A percentile compares a stretch with the other conserved stretches of the same genome.
These are phyloP conservation scores for Rhodosporidiobolus odoratus DNA, from an alignment of 768 basidiomycete genomes.

Conservation along the genomic window DNA sequence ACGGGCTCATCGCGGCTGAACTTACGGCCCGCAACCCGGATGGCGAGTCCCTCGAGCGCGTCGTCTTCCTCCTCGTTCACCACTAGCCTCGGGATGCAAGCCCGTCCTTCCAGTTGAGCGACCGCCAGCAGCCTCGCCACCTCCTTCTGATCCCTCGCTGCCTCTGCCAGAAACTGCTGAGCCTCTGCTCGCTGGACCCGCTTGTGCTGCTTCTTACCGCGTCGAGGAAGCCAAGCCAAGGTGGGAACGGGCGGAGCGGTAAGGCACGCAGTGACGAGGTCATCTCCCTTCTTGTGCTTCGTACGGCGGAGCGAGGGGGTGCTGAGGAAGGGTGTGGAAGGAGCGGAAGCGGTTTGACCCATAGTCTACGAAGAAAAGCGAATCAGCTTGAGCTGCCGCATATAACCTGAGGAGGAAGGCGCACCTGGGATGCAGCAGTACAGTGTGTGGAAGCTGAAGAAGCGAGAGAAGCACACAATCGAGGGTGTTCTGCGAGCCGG, in stretches of 20 bases:
- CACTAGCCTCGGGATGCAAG: not conserved
- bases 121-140: not conserved
- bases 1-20: slow-evolving; percentile 16
- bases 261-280: not conserved
- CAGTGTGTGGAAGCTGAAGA: too few species aligned
- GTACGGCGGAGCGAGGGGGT: not conserved
- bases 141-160: slow-evolving; percentile 3
- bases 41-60: slow-evolving; percentile 8
- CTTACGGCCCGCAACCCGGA: slow-evolving; percentile 17
- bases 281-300: not conserved
- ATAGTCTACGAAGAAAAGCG: not conserved
- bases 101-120: not conserved
- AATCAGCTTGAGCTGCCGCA: not conserved
- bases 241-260: not conserved
- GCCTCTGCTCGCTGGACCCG: not conserved
- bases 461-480: too few species aligned
- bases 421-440: too few species aligned
- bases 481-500: too few species aligned
- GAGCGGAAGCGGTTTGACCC: slow-evolving; percentile 15
- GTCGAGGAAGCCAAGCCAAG: not conserved
- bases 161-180: slow-evolving; percentile 1
- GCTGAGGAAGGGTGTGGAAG: not conserved
- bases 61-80: slow-evolving; percentile 1
- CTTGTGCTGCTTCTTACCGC: not conserved
- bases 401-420: too few species aligned